These are phyloP conservation scores for Plasmodium yoelii DNA, from an alignment of 169 alveolate species.

Conservation along the genomic window DNA sequence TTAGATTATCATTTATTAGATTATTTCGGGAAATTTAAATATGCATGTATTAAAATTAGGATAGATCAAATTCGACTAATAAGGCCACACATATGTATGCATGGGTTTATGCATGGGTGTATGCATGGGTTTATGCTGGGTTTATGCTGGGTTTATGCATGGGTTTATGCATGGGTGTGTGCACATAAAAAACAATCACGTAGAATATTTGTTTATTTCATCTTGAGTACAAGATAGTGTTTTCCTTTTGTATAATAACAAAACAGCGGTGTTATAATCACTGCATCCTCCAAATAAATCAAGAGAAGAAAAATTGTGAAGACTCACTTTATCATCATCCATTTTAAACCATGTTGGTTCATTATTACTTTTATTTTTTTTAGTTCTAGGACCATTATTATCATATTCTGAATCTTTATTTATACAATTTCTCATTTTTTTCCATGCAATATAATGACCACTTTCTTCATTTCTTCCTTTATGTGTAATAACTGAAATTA, in stretches of 20 bases:
- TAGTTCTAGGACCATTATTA: constrained; percentile 2
- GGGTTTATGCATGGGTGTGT: no score
- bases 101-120: no score
- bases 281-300: constrained; percentile 94
- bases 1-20: no score
- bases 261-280: constrained; percentile 91
- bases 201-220: constrained; percentile 5
- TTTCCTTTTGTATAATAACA: constrained; percentile 84
- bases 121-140: no score
- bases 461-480: constrained; percentile 98
- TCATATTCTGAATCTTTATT: constrained; percentile 7
- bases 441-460: constrained; percentile 98
- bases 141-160: no score
- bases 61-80: no score
- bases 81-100: background rate
- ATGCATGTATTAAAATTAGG: no score
- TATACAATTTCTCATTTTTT: constrained; percentile 73
- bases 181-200: background rate
- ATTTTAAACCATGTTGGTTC: constrained; percentile 87
- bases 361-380: constrained; percentile 72
- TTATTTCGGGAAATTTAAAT: no score
- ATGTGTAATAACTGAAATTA: constrained; percentile 96
- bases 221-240: constrained; percentile 17
- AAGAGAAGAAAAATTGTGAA: constrained; percentile 83
- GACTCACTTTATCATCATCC: constrained; percentile 91